These are phyloP conservation scores for Haplosporangium sp. DNA, from an alignment of 371 early-diverging fungal species.

Conservation along the genomic window DNA sequence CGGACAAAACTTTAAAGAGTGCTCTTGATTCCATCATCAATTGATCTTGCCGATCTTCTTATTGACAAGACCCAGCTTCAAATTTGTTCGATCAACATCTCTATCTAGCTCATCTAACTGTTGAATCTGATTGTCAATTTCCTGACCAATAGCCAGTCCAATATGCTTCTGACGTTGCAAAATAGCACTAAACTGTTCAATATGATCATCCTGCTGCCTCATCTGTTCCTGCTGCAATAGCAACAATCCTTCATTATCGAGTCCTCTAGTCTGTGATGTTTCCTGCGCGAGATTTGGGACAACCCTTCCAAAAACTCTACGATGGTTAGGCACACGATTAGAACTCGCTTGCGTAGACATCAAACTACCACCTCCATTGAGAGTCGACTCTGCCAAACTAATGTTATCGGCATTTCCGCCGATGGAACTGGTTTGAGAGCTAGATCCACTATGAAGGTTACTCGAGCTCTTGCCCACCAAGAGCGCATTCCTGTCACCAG, in stretches of 20 bases:
- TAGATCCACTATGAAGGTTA: constrained; percentile 4
- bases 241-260: constrained; percentile 80
- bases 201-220: constrained; percentile 82
- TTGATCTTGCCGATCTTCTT: constrained; percentile 83
- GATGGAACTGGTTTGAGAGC: constrained; percentile 25
- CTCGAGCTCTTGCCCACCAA: constrained; percentile 19
- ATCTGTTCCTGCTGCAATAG: constrained; percentile 81
- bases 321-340: constrained; percentile 49
- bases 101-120: constrained; percentile 86
- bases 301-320: constrained; percentile 77
- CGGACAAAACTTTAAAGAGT: too few relatives aligned
- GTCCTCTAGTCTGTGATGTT: constrained; percentile 78
- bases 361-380: constrained; percentile 20
- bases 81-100: constrained; percentile 78
- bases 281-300: constrained; percentile 67
- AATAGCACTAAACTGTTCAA: constrained; percentile 79
- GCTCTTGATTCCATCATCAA: constrained; percentile 29
- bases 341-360: constrained; percentile 11
- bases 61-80: constrained; percentile 77
- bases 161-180: constrained; percentile 85
- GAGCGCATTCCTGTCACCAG: constrained; percentile 53
- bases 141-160: constrained; percentile 86
- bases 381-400: constrained; percentile 34
- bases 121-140: constrained; percentile 89
- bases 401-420: constrained; percentile 30